phyloP scores from a whole-genome alignment of 1,284 basidiomycete species.

The Marasmius tenuissimus region DNA sequence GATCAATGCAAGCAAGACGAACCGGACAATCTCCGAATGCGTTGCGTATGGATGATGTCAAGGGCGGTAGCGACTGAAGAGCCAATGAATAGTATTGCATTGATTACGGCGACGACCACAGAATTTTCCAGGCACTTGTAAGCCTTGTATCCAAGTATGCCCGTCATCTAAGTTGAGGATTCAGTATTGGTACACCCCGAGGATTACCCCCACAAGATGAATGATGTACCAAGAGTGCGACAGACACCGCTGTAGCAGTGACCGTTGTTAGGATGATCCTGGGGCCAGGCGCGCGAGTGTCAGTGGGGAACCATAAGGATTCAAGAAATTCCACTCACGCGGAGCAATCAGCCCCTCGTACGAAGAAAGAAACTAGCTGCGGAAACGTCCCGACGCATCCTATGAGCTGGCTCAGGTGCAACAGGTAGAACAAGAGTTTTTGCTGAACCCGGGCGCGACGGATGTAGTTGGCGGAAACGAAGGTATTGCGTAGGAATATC shows the following conservation, averaged over 20 bases:
- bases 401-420: conserved; percentile 56
- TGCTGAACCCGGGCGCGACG: conserved; percentile 58
- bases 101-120: conserved; percentile 44
- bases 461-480: conserved; percentile 51
- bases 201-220: neutral
- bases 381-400: conserved; percentile 46
- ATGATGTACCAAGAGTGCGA: conserved; percentile 45
- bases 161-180: conserved; percentile 47
- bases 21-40: conserved; percentile 48
- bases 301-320: neutral
- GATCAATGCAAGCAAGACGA: conserved; percentile 9
- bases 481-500: conserved; percentile 56
- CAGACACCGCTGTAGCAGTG: conserved; percentile 37
- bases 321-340: conserved; percentile 20
- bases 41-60: conserved; percentile 38
- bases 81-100: conserved; percentile 41
- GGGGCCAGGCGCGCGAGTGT: neutral
- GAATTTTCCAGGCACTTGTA: conserved; percentile 64
- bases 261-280: conserved; percentile 42
- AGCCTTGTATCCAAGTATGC: conserved; percentile 65
- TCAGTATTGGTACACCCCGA: neutral
- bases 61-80: conserved; percentile 42
- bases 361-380: conserved; percentile 47
- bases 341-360: conserved; percentile 32
- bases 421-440: conserved; percentile 57